Evolutionary conservation across 768 basidiomycete genomes (phyloP).

Genomic region (Leccinum subgranulosum): DNA sequence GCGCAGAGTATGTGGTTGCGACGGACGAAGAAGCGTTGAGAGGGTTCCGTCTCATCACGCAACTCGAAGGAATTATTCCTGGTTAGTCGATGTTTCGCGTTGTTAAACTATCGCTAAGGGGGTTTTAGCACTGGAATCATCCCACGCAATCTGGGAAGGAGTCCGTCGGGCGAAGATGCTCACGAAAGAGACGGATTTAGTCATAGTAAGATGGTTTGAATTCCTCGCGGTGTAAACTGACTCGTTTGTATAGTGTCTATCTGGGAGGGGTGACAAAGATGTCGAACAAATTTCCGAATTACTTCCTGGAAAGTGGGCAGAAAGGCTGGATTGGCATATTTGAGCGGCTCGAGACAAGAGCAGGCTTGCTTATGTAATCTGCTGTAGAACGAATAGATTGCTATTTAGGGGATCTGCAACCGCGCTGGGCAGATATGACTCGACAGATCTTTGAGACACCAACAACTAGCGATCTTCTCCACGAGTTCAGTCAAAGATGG

Average conservation of each 20-base stretch:
- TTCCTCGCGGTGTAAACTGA: slow-evolving; percentile 2
- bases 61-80: slow-evolving; percentile 96
- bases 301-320: slow-evolving; percentile 90
- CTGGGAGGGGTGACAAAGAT: slow-evolving; percentile 96
- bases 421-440: slow-evolving; percentile 12
- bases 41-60: slow-evolving; percentile 89
- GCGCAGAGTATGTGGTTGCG: slow-evolving; percentile 91
- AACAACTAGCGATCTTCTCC: not conserved
- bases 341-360: slow-evolving; percentile 14
- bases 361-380: not conserved
- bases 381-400: not conserved
- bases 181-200: slow-evolving; percentile 80
- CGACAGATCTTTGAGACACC: slow-evolving; percentile 1
- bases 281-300: slow-evolving; percentile 95
- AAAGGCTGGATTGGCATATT: slow-evolving; percentile 91
- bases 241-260: slow-evolving; percentile 62
- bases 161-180: slow-evolving; percentile 81
- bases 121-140: slow-evolving; percentile 79
- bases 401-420: slow-evolving; percentile 9
- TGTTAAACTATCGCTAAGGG: slow-evolving; percentile 5
- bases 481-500: slow-evolving; percentile 33
- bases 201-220: slow-evolving; percentile 63
- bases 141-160: slow-evolving; percentile 94
- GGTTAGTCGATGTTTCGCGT: slow-evolving; percentile 42
- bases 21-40: slow-evolving; percentile 93